These are phyloP conservation scores for Saccharomyces hybrid DNA, from an alignment of 1,139 yeast species.

Conservation along the genomic window DNA sequence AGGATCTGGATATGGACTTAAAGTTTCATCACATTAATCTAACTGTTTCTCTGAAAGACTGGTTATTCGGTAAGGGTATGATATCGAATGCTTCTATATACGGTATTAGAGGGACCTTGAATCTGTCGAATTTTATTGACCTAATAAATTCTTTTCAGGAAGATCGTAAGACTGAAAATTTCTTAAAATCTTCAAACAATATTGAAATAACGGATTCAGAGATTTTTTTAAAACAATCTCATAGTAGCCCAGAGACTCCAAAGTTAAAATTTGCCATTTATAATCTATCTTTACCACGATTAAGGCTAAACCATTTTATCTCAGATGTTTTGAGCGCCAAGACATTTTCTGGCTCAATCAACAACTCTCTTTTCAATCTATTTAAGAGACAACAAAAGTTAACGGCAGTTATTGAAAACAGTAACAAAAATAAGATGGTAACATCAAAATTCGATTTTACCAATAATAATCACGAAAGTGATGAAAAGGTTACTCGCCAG, in stretches of 20 bases:
- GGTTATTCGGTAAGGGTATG: slow-evolving; percentile 64
- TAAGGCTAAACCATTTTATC: slow-evolving; percentile 50
- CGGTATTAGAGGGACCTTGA: slow-evolving; percentile 47
- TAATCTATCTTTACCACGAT: slow-evolving; percentile 54
- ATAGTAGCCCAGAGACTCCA: slow-evolving; percentile 34
- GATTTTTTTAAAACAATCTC: slow-evolving; percentile 16
- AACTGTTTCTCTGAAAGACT: slow-evolving; percentile 55
- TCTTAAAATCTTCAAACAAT: background rate
- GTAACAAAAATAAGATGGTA: background rate
- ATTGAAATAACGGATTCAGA: slow-evolving; percentile 1
- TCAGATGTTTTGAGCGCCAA: slow-evolving; percentile 62
- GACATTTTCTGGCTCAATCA: slow-evolving; percentile 63
- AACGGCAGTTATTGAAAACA: slow-evolving; percentile 19
- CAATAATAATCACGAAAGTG: background rate
- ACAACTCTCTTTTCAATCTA: slow-evolving; percentile 65
- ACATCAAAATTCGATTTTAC: background rate
- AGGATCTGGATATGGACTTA: slow-evolving; percentile 27
- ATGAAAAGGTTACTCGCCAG: background rate
- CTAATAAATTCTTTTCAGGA: slow-evolving; percentile 30
- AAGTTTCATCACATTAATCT: slow-evolving; percentile 48
- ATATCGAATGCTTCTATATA: slow-evolving; percentile 53
- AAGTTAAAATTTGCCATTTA: slow-evolving; percentile 43
- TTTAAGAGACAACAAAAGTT: slow-evolving; percentile 51
- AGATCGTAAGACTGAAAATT: background rate
- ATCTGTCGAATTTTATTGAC: slow-evolving; percentile 8